Evolutionary conservation across 2,329 filamentous ascomycete species (phyloP).

Genomic region (Beauveria scarabaeidicola): DNA sequence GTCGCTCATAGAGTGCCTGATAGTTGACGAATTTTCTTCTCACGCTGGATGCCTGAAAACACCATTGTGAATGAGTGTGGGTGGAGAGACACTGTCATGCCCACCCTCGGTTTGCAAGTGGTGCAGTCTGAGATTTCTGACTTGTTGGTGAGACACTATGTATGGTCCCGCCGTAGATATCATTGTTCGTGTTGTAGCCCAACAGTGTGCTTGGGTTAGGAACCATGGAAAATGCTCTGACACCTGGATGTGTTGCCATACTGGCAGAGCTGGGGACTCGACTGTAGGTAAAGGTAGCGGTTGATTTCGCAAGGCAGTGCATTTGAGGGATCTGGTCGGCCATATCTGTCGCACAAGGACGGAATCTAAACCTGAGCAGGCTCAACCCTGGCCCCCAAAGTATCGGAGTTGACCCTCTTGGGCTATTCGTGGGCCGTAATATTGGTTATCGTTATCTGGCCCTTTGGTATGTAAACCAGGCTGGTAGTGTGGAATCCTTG

Average conservation of each 20-base stretch:
- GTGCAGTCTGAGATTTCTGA: neutral
- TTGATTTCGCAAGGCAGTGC: too few relatives aligned
- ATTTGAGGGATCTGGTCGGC: too few relatives aligned
- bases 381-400: too few relatives aligned
- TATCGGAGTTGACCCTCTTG: too few relatives aligned
- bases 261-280: neutral
- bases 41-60: neutral
- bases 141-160: neutral
- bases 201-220: neutral
- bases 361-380: too few relatives aligned
- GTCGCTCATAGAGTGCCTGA: neutral
- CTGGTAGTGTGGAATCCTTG: too few relatives aligned
- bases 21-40: neutral
- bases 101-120: neutral
- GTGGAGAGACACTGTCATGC: neutral
- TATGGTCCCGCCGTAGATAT: neutral
- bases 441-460: too few relatives aligned
- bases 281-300: neutral
- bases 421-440: too few relatives aligned
- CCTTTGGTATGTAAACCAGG: too few relatives aligned
- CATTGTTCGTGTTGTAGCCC: neutral
- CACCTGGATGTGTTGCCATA: neutral
- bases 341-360: neutral
- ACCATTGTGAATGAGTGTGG: neutral
- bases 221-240: neutral